Base-by-base conservation (phyloP, 345 rosid genomes). In the Camelina sativa region DNA sequence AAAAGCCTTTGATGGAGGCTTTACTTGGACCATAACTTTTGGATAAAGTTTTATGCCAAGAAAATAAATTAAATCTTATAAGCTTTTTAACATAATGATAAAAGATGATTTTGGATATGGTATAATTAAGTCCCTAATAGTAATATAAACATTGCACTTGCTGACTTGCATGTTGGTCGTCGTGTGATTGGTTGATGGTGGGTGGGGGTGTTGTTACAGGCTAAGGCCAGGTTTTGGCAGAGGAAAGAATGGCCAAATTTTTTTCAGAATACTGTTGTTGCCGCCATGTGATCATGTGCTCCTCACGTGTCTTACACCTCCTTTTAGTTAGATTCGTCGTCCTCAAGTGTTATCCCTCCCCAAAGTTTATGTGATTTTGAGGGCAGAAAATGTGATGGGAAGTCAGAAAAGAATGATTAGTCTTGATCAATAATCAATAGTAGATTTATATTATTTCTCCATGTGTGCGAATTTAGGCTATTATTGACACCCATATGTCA, bases 11-110 rank as follows among this genome's bases (percentile, higher is more conserved):
- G 43, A 25, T 46, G 55, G 48, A 80, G 82, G 80, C 87, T 83
- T 81, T 79, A 70, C 50, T 66, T 63, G 70, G 83, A 82, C 82
- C 82, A 82, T 80, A 47, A 55, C 75, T 74, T 86, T 84, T 71
- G 48, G 64, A 67, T 84, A 69, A 76, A 80, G 79, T 35, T 64
- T 61, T 25, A 56, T 32, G 20, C 59, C 50, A 13, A n/a, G 16
- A 34, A 22, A 44, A 22, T 20, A 3, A 15, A 68, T 61, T 12
- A 34, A 52, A 60, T 41, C 30, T 44, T 34, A n/a, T 54, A 16
- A 69, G 51, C 69, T 69, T 76, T 6, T 47, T 34, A 54, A 61
- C 51, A 40, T 59, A 11, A 28, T 37, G 3, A 10, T 3, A 12
- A 44, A 32, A 35, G 6, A 48, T 48, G 43, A 12, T 67, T 38